These are phyloP conservation scores for Exophiala calicioides DNA, from an alignment of 2,329 filamentous ascomycete genomes.

Conservation along the genomic window DNA sequence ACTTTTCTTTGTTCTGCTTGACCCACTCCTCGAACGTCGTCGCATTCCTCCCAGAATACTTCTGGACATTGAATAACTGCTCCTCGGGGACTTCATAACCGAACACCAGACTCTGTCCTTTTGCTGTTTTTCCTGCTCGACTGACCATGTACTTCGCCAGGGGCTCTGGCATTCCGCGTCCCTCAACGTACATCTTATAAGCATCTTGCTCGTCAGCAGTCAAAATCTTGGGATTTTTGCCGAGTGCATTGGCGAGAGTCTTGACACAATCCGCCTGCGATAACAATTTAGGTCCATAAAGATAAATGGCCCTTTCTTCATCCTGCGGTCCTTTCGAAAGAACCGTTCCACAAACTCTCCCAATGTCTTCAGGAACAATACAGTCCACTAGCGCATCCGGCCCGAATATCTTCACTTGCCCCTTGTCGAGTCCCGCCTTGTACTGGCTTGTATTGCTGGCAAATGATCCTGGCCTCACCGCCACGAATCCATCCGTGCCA, in stretches of 20 bases:
- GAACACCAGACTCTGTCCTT: conserved; percentile 10
- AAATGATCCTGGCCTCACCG: conserved; percentile 48
- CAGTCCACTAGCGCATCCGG: conserved; percentile 41
- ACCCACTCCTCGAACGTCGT: conserved; percentile 39
- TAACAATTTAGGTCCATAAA: conserved; percentile 42
- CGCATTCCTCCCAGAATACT: conserved; percentile 36
- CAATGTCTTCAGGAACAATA: conserved; percentile 50
- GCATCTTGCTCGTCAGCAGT: conserved; percentile 31
- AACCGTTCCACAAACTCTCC: conserved; percentile 44
- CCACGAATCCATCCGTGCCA: conserved; percentile 40
- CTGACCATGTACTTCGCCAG: conserved; percentile 30
- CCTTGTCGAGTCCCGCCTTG: conserved; percentile 27
- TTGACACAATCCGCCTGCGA: conserved; percentile 35
- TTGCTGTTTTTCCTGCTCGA: background rate
- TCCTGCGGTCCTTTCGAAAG: conserved; percentile 38
- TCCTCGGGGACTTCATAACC: conserved; percentile 26
- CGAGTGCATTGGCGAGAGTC: conserved; percentile 36
- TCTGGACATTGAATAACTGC: conserved; percentile 35
- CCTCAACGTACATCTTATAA: conserved; percentile 20
- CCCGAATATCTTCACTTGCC: conserved; percentile 36
- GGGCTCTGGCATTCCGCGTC: conserved; percentile 21
- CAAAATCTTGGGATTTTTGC: conserved; percentile 36
- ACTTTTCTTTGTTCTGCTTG: conserved; percentile 34
- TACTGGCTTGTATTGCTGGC: conserved; percentile 45
- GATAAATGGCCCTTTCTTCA: conserved; percentile 35